Evolutionary conservation across 1,284 basidiomycete genomes (phyloP).

Genomic region (Coniferiporia sulphurascens): DNA sequence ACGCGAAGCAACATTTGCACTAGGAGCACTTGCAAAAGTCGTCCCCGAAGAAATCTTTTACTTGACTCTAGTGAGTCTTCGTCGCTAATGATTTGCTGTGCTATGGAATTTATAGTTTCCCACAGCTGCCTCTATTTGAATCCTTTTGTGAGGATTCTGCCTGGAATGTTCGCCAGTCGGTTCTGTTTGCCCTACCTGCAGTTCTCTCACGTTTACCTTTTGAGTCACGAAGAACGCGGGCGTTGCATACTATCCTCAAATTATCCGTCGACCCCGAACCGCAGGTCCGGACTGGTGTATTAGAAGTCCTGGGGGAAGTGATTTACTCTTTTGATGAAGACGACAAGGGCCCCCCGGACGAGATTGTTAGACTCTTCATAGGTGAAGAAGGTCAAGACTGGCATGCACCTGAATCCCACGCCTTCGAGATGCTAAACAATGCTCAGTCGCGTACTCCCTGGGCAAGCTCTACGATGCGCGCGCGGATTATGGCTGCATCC

Average conservation of each 20-base stretch:
- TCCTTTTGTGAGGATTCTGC: slow-evolving; percentile 63
- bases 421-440: background rate
- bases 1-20: slow-evolving; percentile 85
- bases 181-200: slow-evolving; percentile 81
- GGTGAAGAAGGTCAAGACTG: slow-evolving; percentile 38
- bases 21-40: slow-evolving; percentile 85
- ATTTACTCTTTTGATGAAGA: slow-evolving; percentile 80
- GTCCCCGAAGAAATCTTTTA: slow-evolving; percentile 69
- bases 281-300: slow-evolving; percentile 74
- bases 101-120: background rate
- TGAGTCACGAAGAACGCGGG: slow-evolving; percentile 52
- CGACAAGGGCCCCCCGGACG: slow-evolving; percentile 67
- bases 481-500: background rate
- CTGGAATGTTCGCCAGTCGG: slow-evolving; percentile 87
- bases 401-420: slow-evolving; percentile 9
- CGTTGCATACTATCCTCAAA: slow-evolving; percentile 55
- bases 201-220: slow-evolving; percentile 64
- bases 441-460: slow-evolving; percentile 6
- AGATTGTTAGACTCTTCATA: slow-evolving; percentile 77
- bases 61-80: slow-evolving; percentile 52
- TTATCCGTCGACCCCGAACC: slow-evolving; percentile 67
- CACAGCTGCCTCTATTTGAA: slow-evolving; percentile 77
- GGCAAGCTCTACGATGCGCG: background rate
- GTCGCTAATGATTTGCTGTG: background rate
- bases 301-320: slow-evolving; percentile 90